These are phyloP conservation scores for Mortierella sp. DNA, from an alignment of 371 early-diverging fungal genomes.

Conservation along the genomic window DNA sequence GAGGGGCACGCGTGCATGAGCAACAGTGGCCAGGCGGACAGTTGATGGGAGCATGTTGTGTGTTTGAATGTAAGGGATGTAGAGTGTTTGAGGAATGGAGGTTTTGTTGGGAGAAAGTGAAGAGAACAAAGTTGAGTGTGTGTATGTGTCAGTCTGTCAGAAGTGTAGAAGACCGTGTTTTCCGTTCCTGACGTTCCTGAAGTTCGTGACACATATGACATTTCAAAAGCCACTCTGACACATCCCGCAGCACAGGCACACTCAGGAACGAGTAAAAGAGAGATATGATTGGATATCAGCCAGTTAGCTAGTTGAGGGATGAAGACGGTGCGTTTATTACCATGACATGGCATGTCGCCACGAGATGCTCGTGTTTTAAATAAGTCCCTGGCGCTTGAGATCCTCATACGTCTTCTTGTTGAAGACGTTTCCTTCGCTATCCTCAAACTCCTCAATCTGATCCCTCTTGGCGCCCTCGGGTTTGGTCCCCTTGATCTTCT, in stretches of 20 bases:
- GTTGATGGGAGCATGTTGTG: constrained; percentile 38
- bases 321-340: too few species aligned
- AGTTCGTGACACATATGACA: too few species aligned
- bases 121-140: background rate
- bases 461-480: constrained; percentile 79
- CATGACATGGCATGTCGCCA: too few species aligned
- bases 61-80: background rate
- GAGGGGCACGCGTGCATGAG: constrained; percentile 61
- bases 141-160: too few species aligned
- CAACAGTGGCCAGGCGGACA: constrained; percentile 33
- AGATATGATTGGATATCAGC: background rate
- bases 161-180: too few species aligned
- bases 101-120: background rate
- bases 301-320: background rate
- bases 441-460: constrained; percentile 96
- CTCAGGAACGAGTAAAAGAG: background rate
- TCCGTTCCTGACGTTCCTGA: too few species aligned
- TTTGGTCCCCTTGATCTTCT: constrained; percentile 80
- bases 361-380: too few species aligned
- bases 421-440: constrained; percentile 97
- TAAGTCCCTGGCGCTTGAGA: constrained; percentile 91
- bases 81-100: background rate
- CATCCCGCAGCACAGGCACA: background rate
- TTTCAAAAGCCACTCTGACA: background rate
- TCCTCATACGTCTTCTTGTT: constrained; percentile 98